Conservation (phyloP, 306 rosid species). For the Crotalaria pallida region DNA sequence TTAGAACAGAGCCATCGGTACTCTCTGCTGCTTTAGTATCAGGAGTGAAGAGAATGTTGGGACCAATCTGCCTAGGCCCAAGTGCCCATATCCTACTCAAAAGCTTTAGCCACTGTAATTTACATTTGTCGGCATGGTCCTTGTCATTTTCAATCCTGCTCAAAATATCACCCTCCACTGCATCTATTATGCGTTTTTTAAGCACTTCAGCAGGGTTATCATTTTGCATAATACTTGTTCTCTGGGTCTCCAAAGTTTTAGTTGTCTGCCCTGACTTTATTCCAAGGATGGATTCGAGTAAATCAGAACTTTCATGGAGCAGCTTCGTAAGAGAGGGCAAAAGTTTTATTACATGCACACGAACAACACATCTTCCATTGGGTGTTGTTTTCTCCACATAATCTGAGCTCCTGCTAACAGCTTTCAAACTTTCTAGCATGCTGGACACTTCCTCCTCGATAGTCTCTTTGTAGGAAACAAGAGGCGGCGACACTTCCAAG, state of each 20-base stretch:
- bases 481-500: constrained; percentile 79
- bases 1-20: constrained; percentile 40
- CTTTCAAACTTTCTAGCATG: constrained; percentile 53
- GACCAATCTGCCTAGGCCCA: constrained; percentile 76
- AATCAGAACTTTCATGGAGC: constrained; percentile 68
- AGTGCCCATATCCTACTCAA: constrained; percentile 82
- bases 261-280: constrained; percentile 40
- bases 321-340: constrained; percentile 62
- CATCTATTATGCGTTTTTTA: constrained; percentile 59
- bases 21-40: constrained; percentile 42
- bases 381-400: constrained; percentile 68
- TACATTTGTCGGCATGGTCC: constrained; percentile 53
- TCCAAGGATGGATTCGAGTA: constrained; percentile 60
- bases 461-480: constrained; percentile 80
- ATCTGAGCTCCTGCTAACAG: constrained; percentile 43
- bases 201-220: constrained; percentile 48
- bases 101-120: constrained; percentile 61
- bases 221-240: constrained; percentile 30
- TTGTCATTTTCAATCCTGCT: constrained; percentile 49
- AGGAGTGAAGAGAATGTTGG: constrained; percentile 66
- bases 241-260: constrained; percentile 44
- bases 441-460: constrained; percentile 60
- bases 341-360: constrained; percentile 73
- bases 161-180: constrained; percentile 51
- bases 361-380: constrained; percentile 69